Base-by-base conservation (phyloP, 805 yeast genomes). In the Diddensiella transvaalensis region DNA sequence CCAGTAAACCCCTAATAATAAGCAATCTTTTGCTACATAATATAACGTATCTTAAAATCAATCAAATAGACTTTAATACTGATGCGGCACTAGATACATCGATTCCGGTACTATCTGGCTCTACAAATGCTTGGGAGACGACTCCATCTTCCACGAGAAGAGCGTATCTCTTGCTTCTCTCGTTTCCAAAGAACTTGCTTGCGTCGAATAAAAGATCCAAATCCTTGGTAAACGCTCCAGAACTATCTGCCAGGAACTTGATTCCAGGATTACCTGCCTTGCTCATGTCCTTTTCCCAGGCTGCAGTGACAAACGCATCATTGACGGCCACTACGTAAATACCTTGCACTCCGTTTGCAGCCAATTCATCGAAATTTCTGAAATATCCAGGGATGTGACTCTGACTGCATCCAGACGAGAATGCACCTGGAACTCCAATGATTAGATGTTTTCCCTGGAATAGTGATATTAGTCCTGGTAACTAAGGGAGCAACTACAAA, bases 221-320 rank as follows among this genome's bases (percentile, higher is more conserved):
- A 18, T 77, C 79, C 47, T 72, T 72, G 53, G 84, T 77, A 62
- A 88, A 86, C 44, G 79, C 83, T 22, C 85, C 95, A 47, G 71
- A 67, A n/a, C 93, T 83, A 66, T 89, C 96, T 37, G 95, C 87
- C 55, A 88, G 72, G 63, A 85, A 78, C 48, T 76, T 74, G 46
- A 83, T 67, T 47, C 70, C 66, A 24, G 52, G 50, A 39, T 57
- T 57, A 17, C 54, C 59, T 23, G 48, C 56, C 11, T 46, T 49
- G 17, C 46, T 48, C 30, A 69, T 51, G 1, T 49, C 60, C 48
- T 80, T 76, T 39, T 78, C 79, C 95, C 96, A 89, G 0, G 93
- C 90, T 58, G 79, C 77, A 61, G 82, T 79, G 43, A 88, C 96
- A 65, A 89, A 89, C 2, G 93, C 77, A 63, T 89, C 96, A 66